Evolutionary conservation across 225 moss, liverwort and hornwort species (phyloP), one percentile per base, ranked within the genome.

Genomic region (Pseudisothecium myosuroides): DNA sequence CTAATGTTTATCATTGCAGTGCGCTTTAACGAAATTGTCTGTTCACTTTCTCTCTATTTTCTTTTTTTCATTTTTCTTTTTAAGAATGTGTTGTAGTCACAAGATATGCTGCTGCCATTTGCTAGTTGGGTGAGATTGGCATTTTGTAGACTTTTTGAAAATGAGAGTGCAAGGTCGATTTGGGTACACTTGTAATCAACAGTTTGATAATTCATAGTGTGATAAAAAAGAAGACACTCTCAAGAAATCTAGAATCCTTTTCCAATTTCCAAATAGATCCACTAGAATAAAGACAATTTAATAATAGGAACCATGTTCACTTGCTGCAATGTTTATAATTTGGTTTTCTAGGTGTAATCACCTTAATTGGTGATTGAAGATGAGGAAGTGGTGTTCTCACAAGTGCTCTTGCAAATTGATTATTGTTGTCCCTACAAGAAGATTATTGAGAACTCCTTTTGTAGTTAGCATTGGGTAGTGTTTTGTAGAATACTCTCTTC

Each of bases 161-260:
- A 77, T 36, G 29, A 41, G 80, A 80, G 80, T 2, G 5, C 17
- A 19, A 17, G 28, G 19, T 58, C 1, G 13, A 58, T 59, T 80
- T 59, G 59, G 29, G 41, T 60, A 29, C 13, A 12, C 14, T 41
- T 80, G 19, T 19, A 41, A 81, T 81, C 14, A 14, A 54, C 20
- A 43, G 13, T 20, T 60, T 41, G 29, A 24, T 59, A 5, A 60
- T 58, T 8, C 4, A 0, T 13, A 29, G 9, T 31, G 81, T 60
- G 31, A 6, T 58, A 1, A 24, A n/a, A n/a, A 26, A 9, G 21
- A 52, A 21, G 5, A 21, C 0, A 21, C 9, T 1, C 3, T 14
- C 8, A 77, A 10, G 17, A 58, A n/a, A 56, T 22, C 2, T 24
- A 17, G 10, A 56, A 56, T 26, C 11, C 7, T n/a, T 27, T 56